Percentiles rank a stretch among this genome's conserved stretches.
Evolutionary conservation across 805 yeast genomes (phyloP).

Genomic region (Yarrowia yakushimensis): DNA sequence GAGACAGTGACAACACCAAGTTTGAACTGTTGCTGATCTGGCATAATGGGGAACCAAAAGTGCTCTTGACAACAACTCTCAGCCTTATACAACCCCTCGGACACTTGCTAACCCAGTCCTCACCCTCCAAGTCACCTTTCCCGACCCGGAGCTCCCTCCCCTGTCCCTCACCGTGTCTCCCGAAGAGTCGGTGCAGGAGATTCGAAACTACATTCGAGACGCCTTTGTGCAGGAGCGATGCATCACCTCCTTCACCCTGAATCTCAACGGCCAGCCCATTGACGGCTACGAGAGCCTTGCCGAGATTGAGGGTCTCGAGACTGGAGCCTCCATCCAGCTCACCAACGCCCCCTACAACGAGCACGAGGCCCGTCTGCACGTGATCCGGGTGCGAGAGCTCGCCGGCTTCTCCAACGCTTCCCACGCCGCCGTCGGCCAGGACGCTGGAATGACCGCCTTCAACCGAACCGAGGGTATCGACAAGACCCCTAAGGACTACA

Average conservation of each 20-base stretch:
- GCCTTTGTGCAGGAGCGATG: conserved; percentile 53
- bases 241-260: conserved; percentile 57
- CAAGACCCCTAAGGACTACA: conserved; percentile 30
- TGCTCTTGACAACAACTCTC: too few relatives aligned
- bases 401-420: conserved; percentile 46
- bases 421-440: conserved; percentile 40
- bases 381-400: conserved; percentile 60
- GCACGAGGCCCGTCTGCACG: conserved; percentile 57
- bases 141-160: conserved; percentile 13
- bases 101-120: conserved; percentile 19
- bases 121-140: conserved; percentile 15
- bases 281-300: conserved; percentile 37
- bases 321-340: conserved; percentile 45
- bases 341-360: conserved; percentile 58
- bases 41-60: too few relatives aligned
- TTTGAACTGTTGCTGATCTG: too few relatives aligned
- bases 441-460: conserved; percentile 52
- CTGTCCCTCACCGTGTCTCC: conserved; percentile 31
- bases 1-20: too few relatives aligned
- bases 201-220: conserved; percentile 56
- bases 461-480: conserved; percentile 31
- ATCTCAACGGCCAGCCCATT: conserved; percentile 39
- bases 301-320: conserved; percentile 37
- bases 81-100: too few relatives aligned
- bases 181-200: conserved; percentile 53